Evolutionary conservation across 768 basidiomycete genomes (phyloP), one percentile per base, ranked within the genome.

Genomic region (Psilocybe azurescens): DNA sequence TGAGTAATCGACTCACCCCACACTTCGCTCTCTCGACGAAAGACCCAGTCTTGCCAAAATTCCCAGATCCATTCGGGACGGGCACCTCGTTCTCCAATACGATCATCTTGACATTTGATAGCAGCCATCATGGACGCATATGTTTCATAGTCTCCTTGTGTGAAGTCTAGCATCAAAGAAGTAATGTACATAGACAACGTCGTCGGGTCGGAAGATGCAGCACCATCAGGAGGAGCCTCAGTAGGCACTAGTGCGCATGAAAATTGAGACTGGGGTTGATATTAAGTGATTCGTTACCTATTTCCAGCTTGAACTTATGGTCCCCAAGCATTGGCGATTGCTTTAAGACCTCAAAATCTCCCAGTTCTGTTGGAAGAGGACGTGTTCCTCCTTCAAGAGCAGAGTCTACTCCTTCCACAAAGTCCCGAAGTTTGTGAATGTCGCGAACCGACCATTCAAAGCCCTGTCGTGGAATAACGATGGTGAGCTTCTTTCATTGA

Each of bases 51-150:
- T 62, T 89, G 85, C 86, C 89, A 89, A 58, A 76, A 76, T 59
- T 90, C 87, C 89, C 90, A 93, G 28, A 87, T 78, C 89, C 89
- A 93, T 46, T 89, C 84, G 32, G 87, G 78, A 14, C 89, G 84
- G 0, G 86, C 84, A 5, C 87, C 85, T 10, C 87, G 81, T 67
- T 87, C 83, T 5, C 89, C 90, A 10, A 76, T 73, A 52, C 83
- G 79, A 63, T 87, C 83, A 59, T 85, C 83, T 65, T 86, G 83
- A 50, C 84, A 86, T 68, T 88, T 90, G 61, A 93, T 87, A 11
- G 87, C 90, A 13, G 86, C 83, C 78, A 91, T 86, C 79, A 92
- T 89, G 11, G 89, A 85, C 5, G 88, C 83, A 10, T 79, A 78
- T 56, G 83, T 80, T 68, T 88, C 85, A 69, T 85, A 87, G 54